phyloP scores from a whole-genome alignment of 129 eudicot species.

The Kitagawia praeruptora region DNA sequence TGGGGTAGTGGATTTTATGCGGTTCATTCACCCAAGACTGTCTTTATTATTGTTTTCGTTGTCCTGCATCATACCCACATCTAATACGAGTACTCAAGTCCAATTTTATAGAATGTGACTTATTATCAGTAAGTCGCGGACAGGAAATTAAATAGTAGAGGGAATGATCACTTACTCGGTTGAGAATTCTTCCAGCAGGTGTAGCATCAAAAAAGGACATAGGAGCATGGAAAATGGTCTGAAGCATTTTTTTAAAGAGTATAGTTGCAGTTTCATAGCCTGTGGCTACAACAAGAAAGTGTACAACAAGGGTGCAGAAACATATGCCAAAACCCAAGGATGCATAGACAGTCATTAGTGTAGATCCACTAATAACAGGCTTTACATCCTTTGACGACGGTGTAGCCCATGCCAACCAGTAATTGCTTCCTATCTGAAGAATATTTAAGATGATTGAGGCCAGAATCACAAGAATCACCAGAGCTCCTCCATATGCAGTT shows the following conservation, averaged over 20 bases:
- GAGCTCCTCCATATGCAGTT: conserved; percentile 76
- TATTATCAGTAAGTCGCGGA: background rate
- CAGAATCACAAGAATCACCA: conserved; percentile 29
- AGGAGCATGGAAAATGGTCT: conserved; percentile 82
- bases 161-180: conserved; percentile 48
- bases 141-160: background rate
- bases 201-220: conserved; percentile 96
- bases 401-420: conserved; percentile 88
- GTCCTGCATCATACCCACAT: background rate
- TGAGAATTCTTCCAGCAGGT: conserved; percentile 90
- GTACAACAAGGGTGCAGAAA: conserved; percentile 27
- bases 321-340: conserved; percentile 44
- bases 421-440: conserved; percentile 59
- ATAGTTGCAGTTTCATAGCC: conserved; percentile 78
- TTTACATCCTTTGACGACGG: conserved; percentile 39
- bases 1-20: too few species aligned
- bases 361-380: conserved; percentile 34
- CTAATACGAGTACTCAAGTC: background rate
- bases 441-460: conserved; percentile 49
- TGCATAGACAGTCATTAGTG: conserved; percentile 55
- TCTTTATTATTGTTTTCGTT: too few species aligned
- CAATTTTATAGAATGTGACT: background rate
- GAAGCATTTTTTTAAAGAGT: conserved; percentile 58
- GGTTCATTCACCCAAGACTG: too few species aligned
- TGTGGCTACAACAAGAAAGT: conserved; percentile 43